A percentile compares a stretch with the other conserved stretches of the same genome.
Evolutionary conservation across 768 basidiomycete species (phyloP).

Genomic region (Hydnomerulius pinastri): DNA sequence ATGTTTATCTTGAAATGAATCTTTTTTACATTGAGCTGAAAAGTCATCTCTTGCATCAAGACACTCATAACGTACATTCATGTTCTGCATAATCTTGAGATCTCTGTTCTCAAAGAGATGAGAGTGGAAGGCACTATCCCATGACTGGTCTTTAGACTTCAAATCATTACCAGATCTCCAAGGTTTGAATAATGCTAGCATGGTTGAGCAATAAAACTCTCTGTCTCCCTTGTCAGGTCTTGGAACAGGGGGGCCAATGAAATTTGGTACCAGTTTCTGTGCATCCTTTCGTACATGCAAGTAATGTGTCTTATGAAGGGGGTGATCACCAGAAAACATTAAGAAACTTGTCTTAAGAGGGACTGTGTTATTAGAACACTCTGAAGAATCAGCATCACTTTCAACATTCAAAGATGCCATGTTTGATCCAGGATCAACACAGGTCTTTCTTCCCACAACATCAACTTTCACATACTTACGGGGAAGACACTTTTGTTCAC

Average conservation of each 20-base stretch:
- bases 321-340: too few relatives aligned
- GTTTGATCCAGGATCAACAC: too few relatives aligned
- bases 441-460: too few relatives aligned
- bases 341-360: too few relatives aligned
- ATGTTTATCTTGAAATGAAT: too few relatives aligned
- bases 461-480: too few relatives aligned
- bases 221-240: neutral
- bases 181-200: neutral
- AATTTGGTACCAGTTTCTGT: neutral
- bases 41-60: conserved; percentile 1
- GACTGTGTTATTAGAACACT: too few relatives aligned
- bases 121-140: neutral
- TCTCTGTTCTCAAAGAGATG: neutral
- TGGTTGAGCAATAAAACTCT: neutral
- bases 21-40: neutral
- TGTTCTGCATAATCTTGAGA: neutral
- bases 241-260: neutral
- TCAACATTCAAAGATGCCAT: neutral
- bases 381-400: neutral
- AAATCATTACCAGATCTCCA: neutral
- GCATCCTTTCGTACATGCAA: fast-evolving
- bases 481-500: neutral
- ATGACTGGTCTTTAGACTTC: neutral
- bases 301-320: neutral
- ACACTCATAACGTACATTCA: neutral